Base-by-base conservation (phyloP, 2,329 filamentous ascomycete genomes). In the Talaromyces verruculosus region DNA sequence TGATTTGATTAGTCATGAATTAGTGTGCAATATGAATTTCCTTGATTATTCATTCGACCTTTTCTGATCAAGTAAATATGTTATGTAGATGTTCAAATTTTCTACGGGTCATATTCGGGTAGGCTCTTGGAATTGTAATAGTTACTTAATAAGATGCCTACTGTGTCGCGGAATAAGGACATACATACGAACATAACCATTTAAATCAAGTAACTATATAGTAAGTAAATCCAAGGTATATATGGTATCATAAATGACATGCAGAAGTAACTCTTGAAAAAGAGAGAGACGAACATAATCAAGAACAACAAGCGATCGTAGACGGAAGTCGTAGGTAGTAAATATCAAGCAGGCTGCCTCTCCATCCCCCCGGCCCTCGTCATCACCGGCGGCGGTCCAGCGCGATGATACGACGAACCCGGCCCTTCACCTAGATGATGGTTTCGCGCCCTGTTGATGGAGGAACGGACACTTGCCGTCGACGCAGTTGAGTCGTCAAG, bases 281-380 rank as follows among this genome's bases (percentile, higher is more conserved):
- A 47, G 11, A 33, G 4, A 45, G 25, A 28, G 10, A 51, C 10
- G 37, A 8, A 19, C 25, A 53, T 30, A 53, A 25, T 7, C 37
- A 61, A 8, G n/a, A 60, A 57, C 28, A 61, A 2, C 28, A 61
- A 2, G 41, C 7, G 28, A 47, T 17, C 15, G 7, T 15, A 8
- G 25, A n/a, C 19, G 28, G 5, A 6, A 13, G 45, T 49, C 10
- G 19, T 59, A 43, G 19, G 2, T 11, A 35, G 33, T 45, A 35
- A 35, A 10, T 10, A 41, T 55, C 71, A 79, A 15, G 77, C 78
- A 63, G 79, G 71, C 61, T 77, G 77, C 60, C 76, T 73, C 67
- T 79, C 78, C 59, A 79, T 66, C 68, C 75, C 76, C n/a, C 77
- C 67, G 5, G 77, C 70, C 28, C 71, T 74, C 5, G 72, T 71